Evolutionary conservation across 1,284 basidiomycete species (phyloP).

Genomic region (Sphaerobolus stellatus): DNA sequence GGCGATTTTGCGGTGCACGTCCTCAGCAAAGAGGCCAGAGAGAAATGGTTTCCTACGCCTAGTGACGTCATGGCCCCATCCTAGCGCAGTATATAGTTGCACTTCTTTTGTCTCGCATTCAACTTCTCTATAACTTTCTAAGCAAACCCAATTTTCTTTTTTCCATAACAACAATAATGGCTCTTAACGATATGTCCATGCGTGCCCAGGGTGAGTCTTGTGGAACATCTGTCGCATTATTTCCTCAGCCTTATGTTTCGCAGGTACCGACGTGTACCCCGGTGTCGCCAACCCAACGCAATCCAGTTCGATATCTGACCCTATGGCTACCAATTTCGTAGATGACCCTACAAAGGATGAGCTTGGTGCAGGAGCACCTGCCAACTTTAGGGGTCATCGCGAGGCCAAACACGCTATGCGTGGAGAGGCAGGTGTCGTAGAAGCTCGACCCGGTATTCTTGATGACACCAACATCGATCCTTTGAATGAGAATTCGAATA

Average conservation of each 20-base stretch:
- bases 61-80: conserved; percentile 32
- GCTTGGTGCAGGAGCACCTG: conserved; percentile 42
- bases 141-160: conserved; percentile 22
- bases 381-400: conserved; percentile 36
- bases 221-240: conserved; percentile 25
- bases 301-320: conserved; percentile 36
- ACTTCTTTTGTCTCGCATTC: neutral
- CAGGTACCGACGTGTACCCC: conserved; percentile 40
- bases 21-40: conserved; percentile 57
- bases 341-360: conserved; percentile 40
- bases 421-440: conserved; percentile 44
- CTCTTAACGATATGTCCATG: conserved; percentile 12
- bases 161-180: conserved; percentile 29
- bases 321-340: conserved; percentile 45
- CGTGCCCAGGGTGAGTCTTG: neutral
- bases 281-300: conserved; percentile 48
- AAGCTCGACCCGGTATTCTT: conserved; percentile 54
- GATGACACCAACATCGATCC: conserved; percentile 52
- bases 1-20: conserved; percentile 77
- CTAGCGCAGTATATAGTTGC: neutral
- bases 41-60: conserved; percentile 56
- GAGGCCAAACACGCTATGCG: conserved; percentile 40
- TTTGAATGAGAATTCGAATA: conserved; percentile 45
- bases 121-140: neutral
- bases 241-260: conserved; percentile 24